These are phyloP conservation scores for Leptodontidium sp. DNA, from an alignment of 2,329 filamentous ascomycete genomes.

Conservation along the genomic window DNA sequence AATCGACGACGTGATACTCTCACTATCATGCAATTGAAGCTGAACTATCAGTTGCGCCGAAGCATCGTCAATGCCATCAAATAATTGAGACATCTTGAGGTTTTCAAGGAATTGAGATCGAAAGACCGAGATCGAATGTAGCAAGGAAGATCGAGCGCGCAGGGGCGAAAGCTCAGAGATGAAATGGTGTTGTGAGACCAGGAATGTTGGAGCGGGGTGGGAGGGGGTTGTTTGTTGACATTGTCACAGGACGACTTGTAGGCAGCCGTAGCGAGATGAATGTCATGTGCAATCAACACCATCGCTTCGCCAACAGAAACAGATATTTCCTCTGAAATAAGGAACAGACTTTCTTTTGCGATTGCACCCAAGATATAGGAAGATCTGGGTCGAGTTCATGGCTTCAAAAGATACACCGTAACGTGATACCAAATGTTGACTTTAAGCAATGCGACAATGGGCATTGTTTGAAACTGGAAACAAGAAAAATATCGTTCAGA, in stretches of 20 bases:
- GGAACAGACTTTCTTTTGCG: no score
- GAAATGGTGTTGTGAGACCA: neutral
- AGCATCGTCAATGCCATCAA: constrained; percentile 23
- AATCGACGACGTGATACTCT: neutral
- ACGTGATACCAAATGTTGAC: neutral
- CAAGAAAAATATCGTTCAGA: neutral
- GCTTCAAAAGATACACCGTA: no score
- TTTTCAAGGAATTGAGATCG: neutral
- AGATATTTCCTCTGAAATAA: neutral
- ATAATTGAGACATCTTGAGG: constrained; percentile 2
- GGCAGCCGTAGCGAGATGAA: neutral
- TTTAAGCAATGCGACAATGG: neutral
- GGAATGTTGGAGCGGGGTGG: neutral
- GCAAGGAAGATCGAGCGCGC: neutral
- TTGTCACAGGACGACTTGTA: neutral
- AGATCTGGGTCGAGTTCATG: no score
- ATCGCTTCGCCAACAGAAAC: neutral
- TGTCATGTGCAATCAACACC: neutral
- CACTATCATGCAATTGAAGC: constrained; percentile 29
- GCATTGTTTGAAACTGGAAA: neutral
- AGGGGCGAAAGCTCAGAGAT: neutral
- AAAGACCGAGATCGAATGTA: neutral
- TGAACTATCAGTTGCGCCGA: constrained; percentile 21
- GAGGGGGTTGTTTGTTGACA: neutral
- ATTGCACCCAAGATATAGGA: no score